These are phyloP conservation scores for Ophiostoma piceae DNA, from an alignment of 2,329 filamentous ascomycete species.

Conservation along the genomic window DNA sequence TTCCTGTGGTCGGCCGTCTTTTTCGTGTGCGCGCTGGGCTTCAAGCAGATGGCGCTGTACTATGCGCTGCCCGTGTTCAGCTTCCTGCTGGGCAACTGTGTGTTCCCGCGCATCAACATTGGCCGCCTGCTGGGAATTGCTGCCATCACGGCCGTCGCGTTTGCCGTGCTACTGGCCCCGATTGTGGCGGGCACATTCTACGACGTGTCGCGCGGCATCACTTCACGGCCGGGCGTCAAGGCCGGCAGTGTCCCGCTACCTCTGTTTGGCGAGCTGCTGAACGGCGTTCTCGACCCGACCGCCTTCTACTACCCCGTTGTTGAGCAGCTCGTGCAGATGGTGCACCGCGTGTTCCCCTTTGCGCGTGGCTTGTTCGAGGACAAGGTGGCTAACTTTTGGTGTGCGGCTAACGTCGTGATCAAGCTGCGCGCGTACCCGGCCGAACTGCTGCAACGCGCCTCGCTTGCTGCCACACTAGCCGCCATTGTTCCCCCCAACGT, in stretches of 20 bases:
- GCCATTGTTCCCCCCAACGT: slow-evolving; percentile 75
- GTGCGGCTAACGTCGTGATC: slow-evolving; percentile 79
- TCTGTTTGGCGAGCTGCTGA: slow-evolving; percentile 50
- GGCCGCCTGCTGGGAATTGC: slow-evolving; percentile 69
- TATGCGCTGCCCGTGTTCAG: slow-evolving; percentile 91
- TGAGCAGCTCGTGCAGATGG: slow-evolving; percentile 73
- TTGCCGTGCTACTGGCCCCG: slow-evolving; percentile 69
- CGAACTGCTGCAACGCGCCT: slow-evolving; percentile 66
- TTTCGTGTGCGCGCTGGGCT: slow-evolving; percentile 88
- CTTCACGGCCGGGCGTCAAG: slow-evolving; percentile 51
- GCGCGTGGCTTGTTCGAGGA: slow-evolving; percentile 95
- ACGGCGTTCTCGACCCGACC: slow-evolving; percentile 50
- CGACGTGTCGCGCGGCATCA: slow-evolving; percentile 60
- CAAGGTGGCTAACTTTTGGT: slow-evolving; percentile 99
- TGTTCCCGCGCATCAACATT: slow-evolving; percentile 66
- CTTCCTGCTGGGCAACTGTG: slow-evolving; percentile 79
- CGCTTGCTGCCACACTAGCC: slow-evolving; percentile 66
- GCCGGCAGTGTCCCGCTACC: slow-evolving; percentile 59
- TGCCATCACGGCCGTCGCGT: slow-evolving; percentile 65
- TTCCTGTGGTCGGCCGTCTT: slow-evolving; percentile 87
- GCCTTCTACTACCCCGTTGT: slow-evolving; percentile 69
- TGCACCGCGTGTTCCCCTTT: slow-evolving; percentile 94
- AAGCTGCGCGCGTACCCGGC: slow-evolving; percentile 75
- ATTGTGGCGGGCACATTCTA: slow-evolving; percentile 67
- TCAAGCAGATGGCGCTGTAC: slow-evolving; percentile 99